Conservation (phyloP, 139 green algal species). For the Tetratostichococcus sp. region DNA sequence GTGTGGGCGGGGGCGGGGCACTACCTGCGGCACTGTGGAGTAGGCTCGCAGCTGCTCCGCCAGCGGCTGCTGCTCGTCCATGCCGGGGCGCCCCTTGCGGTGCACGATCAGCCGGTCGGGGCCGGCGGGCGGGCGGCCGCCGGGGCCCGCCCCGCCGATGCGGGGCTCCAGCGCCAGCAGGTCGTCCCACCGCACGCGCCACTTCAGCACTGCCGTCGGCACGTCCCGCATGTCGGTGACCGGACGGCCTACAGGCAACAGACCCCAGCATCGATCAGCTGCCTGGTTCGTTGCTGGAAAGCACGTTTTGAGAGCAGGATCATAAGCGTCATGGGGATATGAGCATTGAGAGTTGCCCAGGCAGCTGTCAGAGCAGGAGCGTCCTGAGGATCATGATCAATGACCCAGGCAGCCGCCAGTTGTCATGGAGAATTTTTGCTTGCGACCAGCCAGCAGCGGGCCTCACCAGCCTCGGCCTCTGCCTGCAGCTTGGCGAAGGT, state of each 20-base stretch:
- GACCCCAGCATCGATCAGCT: not conserved
- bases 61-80: slow-evolving; percentile 50
- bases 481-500: slow-evolving; percentile 58
- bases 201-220: slow-evolving; percentile 37
- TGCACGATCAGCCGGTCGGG: slow-evolving; percentile 66
- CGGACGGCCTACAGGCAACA: not conserved
- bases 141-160: slow-evolving; percentile 2
- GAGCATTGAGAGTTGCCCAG: no score
- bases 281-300: no score
- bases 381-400: no score
- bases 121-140: slow-evolving; percentile 6
- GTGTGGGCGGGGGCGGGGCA: not conserved
- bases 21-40: slow-evolving; percentile 51
- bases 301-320: no score
- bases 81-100: slow-evolving; percentile 48
- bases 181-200: slow-evolving; percentile 45
- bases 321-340: no score
- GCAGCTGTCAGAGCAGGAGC: no score
- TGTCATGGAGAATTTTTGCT: no score
- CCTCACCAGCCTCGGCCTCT: no score
- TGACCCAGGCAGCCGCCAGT: no score
- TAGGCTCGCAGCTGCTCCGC: slow-evolving; percentile 66
- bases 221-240: slow-evolving; percentile 15
- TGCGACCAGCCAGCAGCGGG: no score
- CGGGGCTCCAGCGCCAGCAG: slow-evolving; percentile 50